Evolutionary conservation across 345 rosid species (phyloP).

Genomic region (Litchi chinensis): DNA sequence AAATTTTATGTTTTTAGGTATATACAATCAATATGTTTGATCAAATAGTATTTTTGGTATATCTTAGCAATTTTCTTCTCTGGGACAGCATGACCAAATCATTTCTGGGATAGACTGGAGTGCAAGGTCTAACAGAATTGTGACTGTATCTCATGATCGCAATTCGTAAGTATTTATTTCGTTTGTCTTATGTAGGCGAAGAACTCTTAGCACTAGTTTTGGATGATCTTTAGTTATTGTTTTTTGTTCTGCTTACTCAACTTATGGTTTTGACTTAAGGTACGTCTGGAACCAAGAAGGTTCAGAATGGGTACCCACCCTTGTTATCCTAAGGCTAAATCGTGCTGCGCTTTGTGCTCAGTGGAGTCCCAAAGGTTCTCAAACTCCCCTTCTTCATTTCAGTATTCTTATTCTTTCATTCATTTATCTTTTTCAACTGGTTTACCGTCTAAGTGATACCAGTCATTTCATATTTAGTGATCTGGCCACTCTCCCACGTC

Average conservation of each 20-base stretch:
- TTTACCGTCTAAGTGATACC: background rate
- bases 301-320: constrained; percentile 89
- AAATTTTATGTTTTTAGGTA: background rate
- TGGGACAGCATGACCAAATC: constrained; percentile 92
- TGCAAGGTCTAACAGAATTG: constrained; percentile 75
- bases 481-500: background rate
- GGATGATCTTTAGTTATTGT: background rate
- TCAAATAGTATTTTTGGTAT: background rate
- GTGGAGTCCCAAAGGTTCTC: constrained; percentile 93
- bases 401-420: constrained; percentile 9
- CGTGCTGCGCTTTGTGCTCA: constrained; percentile 97
- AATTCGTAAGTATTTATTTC: constrained; percentile 76
- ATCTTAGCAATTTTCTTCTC: constrained; percentile 6
- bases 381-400: constrained; percentile 4
- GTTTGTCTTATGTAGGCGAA: constrained; percentile 1
- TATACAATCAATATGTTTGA: background rate
- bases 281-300: constrained; percentile 95
- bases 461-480: background rate
- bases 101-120: constrained; percentile 99
- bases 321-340: constrained; percentile 95
- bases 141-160: constrained; percentile 91
- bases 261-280: constrained; percentile 41
- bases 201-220: background rate
- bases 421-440: constrained; percentile 6
- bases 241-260: constrained; percentile 22